Percentiles rank a stretch among this genome's conserved stretches.
Conservation (phyloP, 345 rosid species). For the Excoecaria cochinchinensis region DNA sequence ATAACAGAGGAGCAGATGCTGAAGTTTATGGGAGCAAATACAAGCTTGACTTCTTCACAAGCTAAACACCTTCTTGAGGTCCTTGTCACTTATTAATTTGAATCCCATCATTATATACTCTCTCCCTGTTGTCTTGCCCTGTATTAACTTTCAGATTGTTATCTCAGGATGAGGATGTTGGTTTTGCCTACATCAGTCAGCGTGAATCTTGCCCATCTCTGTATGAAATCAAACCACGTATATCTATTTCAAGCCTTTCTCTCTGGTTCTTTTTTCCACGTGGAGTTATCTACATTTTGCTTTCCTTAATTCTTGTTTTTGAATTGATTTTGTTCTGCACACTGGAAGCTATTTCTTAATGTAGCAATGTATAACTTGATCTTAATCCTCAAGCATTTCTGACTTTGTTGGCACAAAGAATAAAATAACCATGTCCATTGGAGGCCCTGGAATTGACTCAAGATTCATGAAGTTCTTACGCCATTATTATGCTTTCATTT, state of each 20-base stretch:
- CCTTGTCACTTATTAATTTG: constrained; percentile 19
- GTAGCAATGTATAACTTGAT: background rate
- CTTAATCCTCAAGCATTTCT: background rate
- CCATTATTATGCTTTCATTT: constrained; percentile 13
- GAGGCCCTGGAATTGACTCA: background rate
- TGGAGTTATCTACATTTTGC: background rate
- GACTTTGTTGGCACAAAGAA: background rate
- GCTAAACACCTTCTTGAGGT: constrained; percentile 96
- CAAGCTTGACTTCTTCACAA: constrained; percentile 61
- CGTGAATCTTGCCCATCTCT: constrained; percentile 88
- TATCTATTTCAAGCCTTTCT: constrained; percentile 19
- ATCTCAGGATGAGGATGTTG: constrained; percentile 75
- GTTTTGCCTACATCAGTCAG: constrained; percentile 87
- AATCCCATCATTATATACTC: background rate
- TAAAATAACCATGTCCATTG: background rate
- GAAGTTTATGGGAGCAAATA: constrained; percentile 92
- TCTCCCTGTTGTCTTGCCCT: background rate
- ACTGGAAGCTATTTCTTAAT: background rate
- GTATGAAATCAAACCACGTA: constrained; percentile 46
- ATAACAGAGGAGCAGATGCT: constrained; percentile 96
- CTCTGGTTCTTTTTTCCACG: constrained; percentile 8
- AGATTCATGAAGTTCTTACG: background rate
- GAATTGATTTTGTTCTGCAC: background rate
- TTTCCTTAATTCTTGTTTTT: background rate
- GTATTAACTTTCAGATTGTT: constrained; percentile 15